phyloP scores from a whole-genome alignment of 495 filamentous ascomycete species.

The Zalerion maritima region DNA sequence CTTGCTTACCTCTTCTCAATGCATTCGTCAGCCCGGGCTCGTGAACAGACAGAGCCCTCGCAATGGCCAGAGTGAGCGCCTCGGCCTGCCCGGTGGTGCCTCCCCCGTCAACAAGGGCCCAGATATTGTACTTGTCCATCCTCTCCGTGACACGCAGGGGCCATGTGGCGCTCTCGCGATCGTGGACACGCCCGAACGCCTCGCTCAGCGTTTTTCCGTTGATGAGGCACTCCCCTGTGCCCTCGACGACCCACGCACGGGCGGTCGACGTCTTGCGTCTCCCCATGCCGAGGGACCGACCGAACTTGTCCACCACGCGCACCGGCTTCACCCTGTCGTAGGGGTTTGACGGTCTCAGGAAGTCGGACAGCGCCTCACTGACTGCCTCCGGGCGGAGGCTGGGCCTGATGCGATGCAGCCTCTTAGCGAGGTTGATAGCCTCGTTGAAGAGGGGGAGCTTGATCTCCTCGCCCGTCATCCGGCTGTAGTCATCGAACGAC shows the following conservation, averaged over 20 bases:
- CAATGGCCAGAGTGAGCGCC: conserved; percentile 82
- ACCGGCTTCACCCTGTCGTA: conserved; percentile 42
- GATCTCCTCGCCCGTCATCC: conserved; percentile 59
- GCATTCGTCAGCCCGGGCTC: conserved; percentile 81
- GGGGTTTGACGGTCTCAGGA: conserved; percentile 62
- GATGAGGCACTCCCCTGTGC: conserved; percentile 73
- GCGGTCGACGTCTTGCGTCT: conserved; percentile 76
- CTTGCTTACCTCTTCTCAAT: conserved; percentile 70
- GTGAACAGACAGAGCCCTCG: conserved; percentile 74
- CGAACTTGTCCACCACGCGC: conserved; percentile 50
- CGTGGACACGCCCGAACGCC: conserved; percentile 75
- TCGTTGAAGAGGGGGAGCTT: conserved; percentile 64
- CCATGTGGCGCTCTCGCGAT: conserved; percentile 91
- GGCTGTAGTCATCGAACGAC: conserved; percentile 58
- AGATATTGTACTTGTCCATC: conserved; percentile 94
- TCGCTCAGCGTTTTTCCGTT: conserved; percentile 73
- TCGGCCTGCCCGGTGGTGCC: conserved; percentile 93
- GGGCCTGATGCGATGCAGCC: conserved; percentile 76
- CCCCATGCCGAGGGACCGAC: conserved; percentile 62
- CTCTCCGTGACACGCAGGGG: conserved; percentile 68
- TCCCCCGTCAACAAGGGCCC: conserved; percentile 67
- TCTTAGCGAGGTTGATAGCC: conserved; percentile 59
- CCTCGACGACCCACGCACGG: conserved; percentile 76
- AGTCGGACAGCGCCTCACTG: conserved; percentile 42
- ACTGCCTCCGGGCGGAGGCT: conserved; percentile 59